phyloP scores from a whole-genome alignment of 1,284 basidiomycete species.

The Pisolithus thermaeus region DNA sequence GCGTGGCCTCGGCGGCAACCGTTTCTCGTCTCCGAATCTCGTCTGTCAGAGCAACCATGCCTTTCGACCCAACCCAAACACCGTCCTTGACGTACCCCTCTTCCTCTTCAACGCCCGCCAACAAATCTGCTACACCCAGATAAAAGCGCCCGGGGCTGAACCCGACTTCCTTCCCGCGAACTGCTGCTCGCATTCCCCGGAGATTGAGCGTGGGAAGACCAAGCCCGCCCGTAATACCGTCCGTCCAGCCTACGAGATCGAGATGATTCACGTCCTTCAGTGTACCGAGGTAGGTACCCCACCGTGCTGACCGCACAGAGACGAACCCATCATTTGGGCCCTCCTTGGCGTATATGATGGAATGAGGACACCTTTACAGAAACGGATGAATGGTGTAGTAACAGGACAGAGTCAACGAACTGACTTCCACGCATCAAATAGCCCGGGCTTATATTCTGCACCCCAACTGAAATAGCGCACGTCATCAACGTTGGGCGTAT shows the following conservation, averaged over 20 bases:
- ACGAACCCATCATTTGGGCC: constrained; percentile 92
- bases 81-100: constrained; percentile 22
- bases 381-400: background rate
- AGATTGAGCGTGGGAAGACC: constrained; percentile 18
- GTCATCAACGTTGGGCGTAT: constrained; percentile 69
- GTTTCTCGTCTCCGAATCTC: constrained; percentile 5
- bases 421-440: constrained; percentile 84
- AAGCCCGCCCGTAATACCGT: constrained; percentile 65
- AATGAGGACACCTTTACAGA: constrained; percentile 66
- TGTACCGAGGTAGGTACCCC: constrained; percentile 86
- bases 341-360: constrained; percentile 81
- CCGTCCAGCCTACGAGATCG: constrained; percentile 81
- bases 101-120: constrained; percentile 66
- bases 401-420: constrained; percentile 12
- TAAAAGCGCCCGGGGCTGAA: constrained; percentile 90
- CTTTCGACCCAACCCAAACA: constrained; percentile 14
- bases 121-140: constrained; percentile 69
- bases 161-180: constrained; percentile 82
- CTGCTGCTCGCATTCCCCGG: constrained; percentile 58
- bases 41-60: background rate
- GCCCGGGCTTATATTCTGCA: constrained; percentile 79
- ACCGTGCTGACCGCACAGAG: constrained; percentile 76
- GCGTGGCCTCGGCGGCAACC: background rate
- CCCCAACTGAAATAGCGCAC: constrained; percentile 94
- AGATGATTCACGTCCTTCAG: constrained; percentile 88